Evolutionary conservation across 768 basidiomycete genomes (phyloP).

Genomic region (Tephrocybe sp.): DNA sequence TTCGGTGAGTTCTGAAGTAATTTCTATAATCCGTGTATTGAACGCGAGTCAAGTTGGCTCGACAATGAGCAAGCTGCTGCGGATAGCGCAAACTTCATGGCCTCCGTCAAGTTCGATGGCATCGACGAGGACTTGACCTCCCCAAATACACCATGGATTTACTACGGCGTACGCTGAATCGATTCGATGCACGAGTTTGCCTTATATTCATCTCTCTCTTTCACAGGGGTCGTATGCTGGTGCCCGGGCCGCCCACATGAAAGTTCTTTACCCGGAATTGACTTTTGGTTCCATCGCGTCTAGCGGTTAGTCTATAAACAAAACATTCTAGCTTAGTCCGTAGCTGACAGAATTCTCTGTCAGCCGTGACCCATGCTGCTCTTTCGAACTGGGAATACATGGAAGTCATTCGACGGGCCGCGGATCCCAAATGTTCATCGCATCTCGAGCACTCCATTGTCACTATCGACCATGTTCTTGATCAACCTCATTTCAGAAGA

Average conservation of each 20-base stretch:
- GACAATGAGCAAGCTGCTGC: constrained; percentile 87
- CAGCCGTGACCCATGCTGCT: constrained; percentile 84
- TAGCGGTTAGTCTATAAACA: constrained; percentile 52
- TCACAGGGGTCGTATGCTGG: constrained; percentile 86
- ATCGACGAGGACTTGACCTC: constrained; percentile 73
- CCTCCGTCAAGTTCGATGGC: constrained; percentile 70
- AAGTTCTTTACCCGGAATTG: constrained; percentile 82
- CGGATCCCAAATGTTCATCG: constrained; percentile 60
- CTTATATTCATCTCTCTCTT: constrained; percentile 4
- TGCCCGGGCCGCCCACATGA: constrained; percentile 91
- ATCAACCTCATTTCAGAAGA: constrained; percentile 41
- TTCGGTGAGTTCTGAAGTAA: constrained; percentile 49
- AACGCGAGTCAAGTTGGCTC: constrained; percentile 63
- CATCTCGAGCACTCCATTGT: constrained; percentile 58
- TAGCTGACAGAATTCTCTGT: neutral
- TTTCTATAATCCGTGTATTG: neutral
- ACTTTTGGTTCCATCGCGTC: constrained; percentile 89
- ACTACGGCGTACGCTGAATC: constrained; percentile 73
- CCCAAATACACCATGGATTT: constrained; percentile 81
- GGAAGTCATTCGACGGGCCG: constrained; percentile 74
- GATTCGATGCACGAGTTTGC: neutral
- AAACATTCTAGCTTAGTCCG: neutral
- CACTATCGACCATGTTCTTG: constrained; percentile 63
- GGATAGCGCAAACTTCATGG: constrained; percentile 92
- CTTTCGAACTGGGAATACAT: constrained; percentile 87